phyloP scores from a whole-genome alignment of 352 stramenopile species.

The Peronospora destructor region DNA sequence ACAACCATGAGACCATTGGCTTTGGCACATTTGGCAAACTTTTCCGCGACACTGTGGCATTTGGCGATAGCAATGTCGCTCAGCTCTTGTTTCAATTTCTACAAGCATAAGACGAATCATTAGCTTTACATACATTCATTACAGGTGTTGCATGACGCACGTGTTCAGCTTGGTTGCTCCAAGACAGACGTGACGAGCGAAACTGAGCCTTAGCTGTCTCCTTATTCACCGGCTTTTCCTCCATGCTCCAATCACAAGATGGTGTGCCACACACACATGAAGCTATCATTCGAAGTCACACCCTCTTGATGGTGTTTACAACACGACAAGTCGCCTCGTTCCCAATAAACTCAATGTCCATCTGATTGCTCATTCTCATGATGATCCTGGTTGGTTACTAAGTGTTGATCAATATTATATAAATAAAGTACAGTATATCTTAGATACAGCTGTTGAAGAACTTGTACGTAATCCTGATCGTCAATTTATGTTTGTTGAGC shows the following conservation, averaged over 20 bases:
- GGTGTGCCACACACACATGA: conserved; percentile 4
- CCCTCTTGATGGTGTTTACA: conserved; percentile 59
- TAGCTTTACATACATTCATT: neutral
- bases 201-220: conserved; percentile 67
- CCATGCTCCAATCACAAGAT: conserved; percentile 19
- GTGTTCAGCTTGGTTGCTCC: conserved; percentile 81
- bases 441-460: conserved; percentile 88
- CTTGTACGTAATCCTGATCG: conserved; percentile 86
- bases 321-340: conserved; percentile 43
- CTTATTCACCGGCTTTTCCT: conserved; percentile 58
- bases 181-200: conserved; percentile 68
- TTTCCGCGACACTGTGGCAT: conserved; percentile 43
- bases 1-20: conserved; percentile 63
- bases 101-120: neutral
- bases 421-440: conserved; percentile 90
- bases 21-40: conserved; percentile 65
- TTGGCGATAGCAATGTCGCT: conserved; percentile 80
- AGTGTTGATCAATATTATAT: conserved; percentile 97
- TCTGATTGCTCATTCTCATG: conserved; percentile 94
- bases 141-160: conserved; percentile 25
- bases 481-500: conserved; percentile 94
- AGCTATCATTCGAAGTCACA: conserved; percentile 6
- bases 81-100: conserved; percentile 79
- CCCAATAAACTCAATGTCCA: conserved; percentile 91
- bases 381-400: conserved; percentile 93